A percentile compares a stretch with the other conserved stretches of the same genome.
Evolutionary conservation across 495 filamentous ascomycete species (phyloP).

Genomic region (Poronia punctata): DNA sequence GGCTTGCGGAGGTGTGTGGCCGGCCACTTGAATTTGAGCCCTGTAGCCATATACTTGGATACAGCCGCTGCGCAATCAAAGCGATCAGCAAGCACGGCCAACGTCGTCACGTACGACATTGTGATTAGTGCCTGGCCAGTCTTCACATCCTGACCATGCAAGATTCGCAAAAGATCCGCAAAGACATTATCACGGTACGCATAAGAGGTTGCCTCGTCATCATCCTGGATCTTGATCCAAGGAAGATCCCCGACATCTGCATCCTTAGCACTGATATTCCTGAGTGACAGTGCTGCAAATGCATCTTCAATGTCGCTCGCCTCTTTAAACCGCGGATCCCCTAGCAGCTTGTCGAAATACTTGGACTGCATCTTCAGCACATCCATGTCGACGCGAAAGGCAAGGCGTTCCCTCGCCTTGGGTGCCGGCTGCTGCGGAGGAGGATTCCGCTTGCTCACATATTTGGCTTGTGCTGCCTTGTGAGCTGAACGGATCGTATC

Average conservation of each 20-base stretch:
- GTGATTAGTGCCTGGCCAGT: constrained; percentile 32
- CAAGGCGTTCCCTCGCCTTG: constrained; percentile 26
- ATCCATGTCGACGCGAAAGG: constrained; percentile 32
- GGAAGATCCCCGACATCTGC: constrained; percentile 45
- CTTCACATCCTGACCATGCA: constrained; percentile 41
- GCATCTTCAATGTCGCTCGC: constrained; percentile 37
- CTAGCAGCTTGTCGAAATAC: constrained; percentile 54
- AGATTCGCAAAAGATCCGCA: constrained; percentile 48
- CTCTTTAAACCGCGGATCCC: constrained; percentile 44
- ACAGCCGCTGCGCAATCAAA: constrained; percentile 50
- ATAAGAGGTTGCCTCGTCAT: constrained; percentile 51
- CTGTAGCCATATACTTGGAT: constrained; percentile 33
- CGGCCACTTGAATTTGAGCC: constrained; percentile 41
- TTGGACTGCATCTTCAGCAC: constrained; percentile 43
- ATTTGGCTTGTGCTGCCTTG: constrained; percentile 15
- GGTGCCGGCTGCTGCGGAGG: constrained; percentile 19
- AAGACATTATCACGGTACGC: constrained; percentile 43
- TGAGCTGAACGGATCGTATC: constrained; percentile 29
- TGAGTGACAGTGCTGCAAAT: constrained; percentile 34
- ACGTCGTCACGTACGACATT: constrained; percentile 50
- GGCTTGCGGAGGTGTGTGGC: constrained; percentile 26
- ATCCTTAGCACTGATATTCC: constrained; percentile 35
- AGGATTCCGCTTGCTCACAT: constrained; percentile 11
- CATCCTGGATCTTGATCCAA: constrained; percentile 46
- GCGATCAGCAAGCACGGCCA: constrained; percentile 60